These are phyloP conservation scores for Mycena indigotica DNA, from an alignment of 768 basidiomycete species.

Conservation along the genomic window DNA sequence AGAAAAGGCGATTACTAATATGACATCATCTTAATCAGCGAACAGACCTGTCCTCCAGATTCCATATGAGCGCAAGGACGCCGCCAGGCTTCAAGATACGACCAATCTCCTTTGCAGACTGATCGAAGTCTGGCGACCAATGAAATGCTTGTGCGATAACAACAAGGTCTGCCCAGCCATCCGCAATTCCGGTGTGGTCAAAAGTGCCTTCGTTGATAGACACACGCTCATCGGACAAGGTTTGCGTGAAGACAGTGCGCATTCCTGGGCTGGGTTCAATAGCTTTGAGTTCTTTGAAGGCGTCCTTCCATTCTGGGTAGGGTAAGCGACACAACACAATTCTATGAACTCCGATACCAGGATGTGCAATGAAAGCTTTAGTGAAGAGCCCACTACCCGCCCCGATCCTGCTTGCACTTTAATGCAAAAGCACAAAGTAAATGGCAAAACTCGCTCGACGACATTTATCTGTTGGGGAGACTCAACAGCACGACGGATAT, in stretches of 20 bases:
- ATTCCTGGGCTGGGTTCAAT: constrained; percentile 89
- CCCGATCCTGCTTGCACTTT: constrained; percentile 58
- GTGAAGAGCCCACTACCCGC: constrained; percentile 91
- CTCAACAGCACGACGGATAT: constrained; percentile 55
- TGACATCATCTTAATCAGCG: not conserved
- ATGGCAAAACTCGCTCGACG: constrained; percentile 58
- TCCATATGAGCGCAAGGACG: constrained; percentile 80
- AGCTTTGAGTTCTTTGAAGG: constrained; percentile 59
- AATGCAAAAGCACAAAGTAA: not conserved
- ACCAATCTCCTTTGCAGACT: constrained; percentile 73
- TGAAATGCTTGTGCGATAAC: constrained; percentile 89
- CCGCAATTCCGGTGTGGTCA: constrained; percentile 57
- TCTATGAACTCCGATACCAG: too few relatives aligned
- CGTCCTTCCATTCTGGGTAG: constrained; percentile 48
- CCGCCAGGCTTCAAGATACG: constrained; percentile 81
- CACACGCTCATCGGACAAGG: constrained; percentile 55
- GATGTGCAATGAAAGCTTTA: constrained; percentile 71
- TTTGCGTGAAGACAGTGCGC: constrained; percentile 68
- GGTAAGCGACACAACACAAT: too few relatives aligned
- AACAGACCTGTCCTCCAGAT: constrained; percentile 73
- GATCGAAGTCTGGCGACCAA: constrained; percentile 84
- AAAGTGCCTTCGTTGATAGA: constrained; percentile 69
- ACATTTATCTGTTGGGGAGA: constrained; percentile 53
- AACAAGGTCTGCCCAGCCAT: constrained; percentile 77
- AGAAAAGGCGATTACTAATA: not conserved